Base-by-base conservation (phyloP, 2,329 filamentous ascomycete species). In the Dothistroma septosporum region DNA sequence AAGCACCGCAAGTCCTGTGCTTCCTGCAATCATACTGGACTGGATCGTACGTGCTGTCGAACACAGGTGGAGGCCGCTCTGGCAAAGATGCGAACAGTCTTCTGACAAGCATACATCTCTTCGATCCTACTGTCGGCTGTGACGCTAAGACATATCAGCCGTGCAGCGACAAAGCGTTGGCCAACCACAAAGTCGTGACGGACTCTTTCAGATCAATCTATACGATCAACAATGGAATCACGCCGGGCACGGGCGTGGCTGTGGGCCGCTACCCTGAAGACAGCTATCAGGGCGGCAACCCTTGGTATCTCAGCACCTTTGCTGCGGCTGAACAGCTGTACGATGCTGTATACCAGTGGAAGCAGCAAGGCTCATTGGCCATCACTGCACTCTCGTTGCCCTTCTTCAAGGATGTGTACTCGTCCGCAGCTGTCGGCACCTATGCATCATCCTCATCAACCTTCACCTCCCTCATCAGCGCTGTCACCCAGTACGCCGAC, bases 251-350 rank as follows among this genome's bases (percentile, higher is more conserved):
- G 16, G 87, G 87, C 16, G 76, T 81, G 31, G 76, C 79, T 1
- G 74, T 81, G 11, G 76, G 76, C 37, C 65, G 76, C 8, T 77
- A 78, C 63, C 69, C 74, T 2, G 76, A 78, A 73, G 90, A 95
- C 67, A 49, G 24, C 28, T 57, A 57, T 19, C 49, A 58, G 19
- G 58, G 59, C n/a, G 55, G 59, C 28, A 53, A 61, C 19, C 44
- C 59, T 16, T 58, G 69, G 69, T 82, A 91, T 68, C 80, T 93
- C 12, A 83, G 83, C 68, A 93, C 88, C 0, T 80, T 91, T 32
- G 89, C 89, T 1, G 89, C 89, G 0, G 91, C 90, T 2, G 90
- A 94, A 75, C 87, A 90, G 71, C 82, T 95, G 2, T 93, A 92
- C 72, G 87, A 89, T 68, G 87, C 90, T 0, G 70, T 92, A 1